Base-by-base conservation (phyloP, 192 early-diverging fungal genomes). In the Linnemannia hyalina region DNA sequence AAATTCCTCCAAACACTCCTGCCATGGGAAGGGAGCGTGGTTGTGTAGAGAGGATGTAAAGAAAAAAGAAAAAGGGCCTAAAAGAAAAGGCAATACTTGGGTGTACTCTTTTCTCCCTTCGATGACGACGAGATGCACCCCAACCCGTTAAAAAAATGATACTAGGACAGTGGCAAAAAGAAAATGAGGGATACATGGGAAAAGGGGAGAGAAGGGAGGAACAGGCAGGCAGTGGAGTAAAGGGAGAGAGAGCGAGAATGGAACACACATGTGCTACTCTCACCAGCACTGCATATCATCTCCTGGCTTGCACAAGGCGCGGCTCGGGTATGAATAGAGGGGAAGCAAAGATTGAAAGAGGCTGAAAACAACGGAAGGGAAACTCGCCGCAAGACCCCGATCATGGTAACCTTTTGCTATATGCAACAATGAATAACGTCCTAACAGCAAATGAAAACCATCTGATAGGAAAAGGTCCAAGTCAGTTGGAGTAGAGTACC, bases 261-360 rank as follows among this genome's bases (percentile, higher is more conserved):
- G 57, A 35, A 32, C 32, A 65, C 10, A 65, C 60, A 65, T 65
- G 60, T 65, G 60, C 60, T 65, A 65, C 60, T 65, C 15, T n/a
- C n/a, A 26, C 9, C 57, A 63, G 29, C 0, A 23, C 23, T 57
- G 55, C 8, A 23, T 6, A n/a, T 57, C 47, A 49, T 4, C 15
- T 18, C 47, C 47, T 4, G 29, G 60, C 26, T 26, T 32, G 6
- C 26, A 65, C 60, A 65, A 32, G 60, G 11, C 11, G 13, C 60
- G 29, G 29, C 26, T 65, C 29, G 1, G 60, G 10, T 32, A 11
- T 65, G 60, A 15, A 13, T 32, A 29, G 32, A 5, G 47, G 49
- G n/a, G 22, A 60, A 60, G 6, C 23, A 23, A 20, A 57, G 20
- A 57, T 5, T n/a, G 1, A 54, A 54, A 54, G 52, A 55, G 52